Base-by-base conservation (phyloP, 306 rosid species). In the Pterocarpus macrocarpus region DNA sequence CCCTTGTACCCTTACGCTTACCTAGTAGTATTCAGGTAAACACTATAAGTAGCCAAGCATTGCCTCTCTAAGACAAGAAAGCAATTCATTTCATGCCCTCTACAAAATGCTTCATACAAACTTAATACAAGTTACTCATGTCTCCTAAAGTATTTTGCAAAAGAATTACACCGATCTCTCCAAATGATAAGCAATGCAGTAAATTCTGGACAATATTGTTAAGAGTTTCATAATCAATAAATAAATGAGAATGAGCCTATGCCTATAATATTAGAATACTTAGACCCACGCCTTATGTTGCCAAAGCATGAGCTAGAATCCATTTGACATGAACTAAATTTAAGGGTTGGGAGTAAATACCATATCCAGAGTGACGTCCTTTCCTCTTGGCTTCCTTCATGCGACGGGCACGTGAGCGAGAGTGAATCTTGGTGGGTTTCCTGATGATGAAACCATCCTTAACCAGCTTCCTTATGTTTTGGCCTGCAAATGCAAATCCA, bases 371-470 rank as follows among this genome's bases (percentile, higher is more conserved):
- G 83, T 95, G 99, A 30, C 99, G 92, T 0, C 99, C 99, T 87
- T 95, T 95, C 81, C 92, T 88, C 92, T 91, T 95, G 12, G 99
- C 99, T 84, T 87, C 99, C 81, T 89, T 93, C 98, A 93, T 93
- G 0, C 99, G 78, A 38, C 99, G 97, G 1, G 99, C 99, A 45
- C 98, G 99, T 44, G 99, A 95, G 4, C 99, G 91, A 0, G 98
- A 95, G 80, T 95, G 99, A 64, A 95, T 95, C 89, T 95, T 95
- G 8, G 98, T 95, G 33, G 99, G 99, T 80, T 95, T 95, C 88
- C 99, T 86, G 87, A 95, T 93, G 22, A 95, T 90, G 82, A 95
- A 95, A 1, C 99, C 99, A 89, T 95, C 99, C 88, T 95, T 95
- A 15, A 95, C 98, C 89, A 95, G 81, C 92, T 93, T 95, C 85